Conservation (phyloP, 139 green algal genomes). For the Zygnema cylindricum region DNA sequence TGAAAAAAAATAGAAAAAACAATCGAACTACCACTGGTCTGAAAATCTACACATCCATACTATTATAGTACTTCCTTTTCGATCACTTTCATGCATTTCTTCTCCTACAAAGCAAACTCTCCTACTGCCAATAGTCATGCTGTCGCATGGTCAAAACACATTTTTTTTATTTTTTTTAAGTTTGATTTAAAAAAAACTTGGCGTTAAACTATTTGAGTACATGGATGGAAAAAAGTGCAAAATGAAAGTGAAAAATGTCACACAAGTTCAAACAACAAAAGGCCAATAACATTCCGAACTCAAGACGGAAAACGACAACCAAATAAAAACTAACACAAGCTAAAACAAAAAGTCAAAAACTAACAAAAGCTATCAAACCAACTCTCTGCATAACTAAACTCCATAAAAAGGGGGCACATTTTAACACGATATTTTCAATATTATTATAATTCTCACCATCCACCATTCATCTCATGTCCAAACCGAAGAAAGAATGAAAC, state of each 20-base stretch:
- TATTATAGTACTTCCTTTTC: not conserved
- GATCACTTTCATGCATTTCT: too few relatives aligned
- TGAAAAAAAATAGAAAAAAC: not conserved
- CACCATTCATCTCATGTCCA: constrained; percentile 25
- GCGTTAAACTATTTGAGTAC: too few relatives aligned
- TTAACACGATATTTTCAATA: not conserved
- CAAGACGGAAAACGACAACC: not conserved
- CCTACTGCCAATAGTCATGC: too few relatives aligned
- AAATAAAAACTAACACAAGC: not conserved
- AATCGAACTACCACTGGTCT: not conserved
- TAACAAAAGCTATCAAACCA: not conserved
- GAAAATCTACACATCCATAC: not conserved
- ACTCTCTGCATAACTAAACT: not conserved
- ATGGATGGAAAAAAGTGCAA: too few relatives aligned
- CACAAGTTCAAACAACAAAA: not conserved
- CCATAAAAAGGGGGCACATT: not conserved
- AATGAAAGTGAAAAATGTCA: too few relatives aligned
- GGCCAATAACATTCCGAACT: not conserved
- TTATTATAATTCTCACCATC: not conserved
- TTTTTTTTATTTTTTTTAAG: too few relatives aligned
- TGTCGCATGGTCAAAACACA: too few relatives aligned
- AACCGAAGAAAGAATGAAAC: constrained; percentile 7
- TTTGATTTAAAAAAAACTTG: too few relatives aligned
- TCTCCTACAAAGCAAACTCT: too few relatives aligned
- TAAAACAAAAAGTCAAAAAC: not conserved